Conservation (phyloP, 768 basidiomycete genomes). For the Artomyces pyxidatus region DNA sequence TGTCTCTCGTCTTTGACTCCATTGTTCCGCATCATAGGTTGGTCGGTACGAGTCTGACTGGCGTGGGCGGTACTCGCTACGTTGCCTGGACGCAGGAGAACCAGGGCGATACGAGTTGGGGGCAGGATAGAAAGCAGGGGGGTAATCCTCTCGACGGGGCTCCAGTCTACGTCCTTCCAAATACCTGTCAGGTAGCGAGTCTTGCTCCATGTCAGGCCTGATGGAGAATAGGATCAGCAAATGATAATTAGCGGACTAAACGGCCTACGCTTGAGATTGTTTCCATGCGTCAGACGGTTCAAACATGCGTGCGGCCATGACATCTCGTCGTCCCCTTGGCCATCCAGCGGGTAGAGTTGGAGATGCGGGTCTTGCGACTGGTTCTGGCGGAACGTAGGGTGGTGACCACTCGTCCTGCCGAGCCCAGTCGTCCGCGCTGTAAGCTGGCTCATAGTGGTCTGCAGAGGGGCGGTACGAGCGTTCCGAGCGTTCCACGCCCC, state of each 20-base stretch:
- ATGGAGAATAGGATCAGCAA: neutral
- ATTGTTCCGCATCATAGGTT: slow-evolving; percentile 27
- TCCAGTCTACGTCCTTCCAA: neutral
- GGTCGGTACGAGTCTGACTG: slow-evolving; percentile 46
- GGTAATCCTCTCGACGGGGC: too few relatives aligned
- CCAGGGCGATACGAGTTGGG: slow-evolving; percentile 25
- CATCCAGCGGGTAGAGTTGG: neutral
- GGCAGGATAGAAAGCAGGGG: too few relatives aligned
- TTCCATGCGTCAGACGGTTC: slow-evolving; percentile 73
- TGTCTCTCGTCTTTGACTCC: slow-evolving; percentile 12
- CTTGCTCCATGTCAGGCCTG: neutral
- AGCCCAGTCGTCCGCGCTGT: slow-evolving; percentile 43
- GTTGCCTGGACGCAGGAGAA: slow-evolving; percentile 25
- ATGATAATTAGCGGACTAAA: neutral
- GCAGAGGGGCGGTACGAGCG: slow-evolving; percentile 24
- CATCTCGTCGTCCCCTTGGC: slow-evolving; percentile 22
- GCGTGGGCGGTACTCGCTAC: slow-evolving; percentile 31
- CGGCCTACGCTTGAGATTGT: slow-evolving; percentile 42
- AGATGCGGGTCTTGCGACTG: slow-evolving; percentile 34
- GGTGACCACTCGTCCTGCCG: slow-evolving; percentile 35
- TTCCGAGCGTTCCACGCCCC: slow-evolving; percentile 38
- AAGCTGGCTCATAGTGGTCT: slow-evolving; percentile 12
- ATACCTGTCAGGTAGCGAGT: neutral
- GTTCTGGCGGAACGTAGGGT: slow-evolving; percentile 27
- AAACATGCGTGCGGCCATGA: slow-evolving; percentile 47